Evolutionary conservation across 306 rosid species (phyloP).

Genomic region (Crotalaria pallida): DNA sequence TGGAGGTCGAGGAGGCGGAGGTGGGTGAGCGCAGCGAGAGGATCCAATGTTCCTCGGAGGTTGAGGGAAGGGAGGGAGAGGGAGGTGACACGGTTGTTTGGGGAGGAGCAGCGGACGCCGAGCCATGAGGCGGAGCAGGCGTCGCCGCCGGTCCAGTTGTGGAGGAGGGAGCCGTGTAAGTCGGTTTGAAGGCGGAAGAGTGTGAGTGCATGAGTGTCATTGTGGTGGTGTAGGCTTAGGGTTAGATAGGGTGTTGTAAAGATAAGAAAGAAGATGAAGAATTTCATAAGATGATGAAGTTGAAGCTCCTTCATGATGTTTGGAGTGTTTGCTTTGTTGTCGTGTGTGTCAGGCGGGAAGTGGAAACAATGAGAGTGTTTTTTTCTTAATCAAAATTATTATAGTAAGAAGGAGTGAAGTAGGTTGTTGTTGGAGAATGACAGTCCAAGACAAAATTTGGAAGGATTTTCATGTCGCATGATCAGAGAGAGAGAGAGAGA

Average conservation of each 20-base stretch:
- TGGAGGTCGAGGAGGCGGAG: slow-evolving; percentile 87
- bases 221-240: slow-evolving; percentile 25
- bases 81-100: slow-evolving; percentile 40
- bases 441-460: not conserved
- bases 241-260: slow-evolving; percentile 16
- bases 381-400: not conserved
- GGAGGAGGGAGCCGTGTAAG: slow-evolving; percentile 61
- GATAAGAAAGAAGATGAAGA: not conserved
- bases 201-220: slow-evolving; percentile 66
- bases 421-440: not conserved
- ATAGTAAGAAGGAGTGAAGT: not conserved
- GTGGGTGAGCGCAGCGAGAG: slow-evolving; percentile 58
- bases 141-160: slow-evolving; percentile 74
- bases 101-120: slow-evolving; percentile 70
- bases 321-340: not conserved
- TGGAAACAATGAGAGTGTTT: not conserved
- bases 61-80: slow-evolving; percentile 71
- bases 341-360: slow-evolving; percentile 45
- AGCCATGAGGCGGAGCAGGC: slow-evolving; percentile 69
- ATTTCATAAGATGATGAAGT: not conserved
- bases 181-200: slow-evolving; percentile 63
- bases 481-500: slow-evolving; percentile 20
- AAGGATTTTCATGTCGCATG: slow-evolving; percentile 13
- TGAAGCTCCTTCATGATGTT: slow-evolving; percentile 19
- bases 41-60: slow-evolving; percentile 70